Evolutionary conservation across 768 basidiomycete genomes (phyloP).

Genomic region (Auricularia auricula-judae): DNA sequence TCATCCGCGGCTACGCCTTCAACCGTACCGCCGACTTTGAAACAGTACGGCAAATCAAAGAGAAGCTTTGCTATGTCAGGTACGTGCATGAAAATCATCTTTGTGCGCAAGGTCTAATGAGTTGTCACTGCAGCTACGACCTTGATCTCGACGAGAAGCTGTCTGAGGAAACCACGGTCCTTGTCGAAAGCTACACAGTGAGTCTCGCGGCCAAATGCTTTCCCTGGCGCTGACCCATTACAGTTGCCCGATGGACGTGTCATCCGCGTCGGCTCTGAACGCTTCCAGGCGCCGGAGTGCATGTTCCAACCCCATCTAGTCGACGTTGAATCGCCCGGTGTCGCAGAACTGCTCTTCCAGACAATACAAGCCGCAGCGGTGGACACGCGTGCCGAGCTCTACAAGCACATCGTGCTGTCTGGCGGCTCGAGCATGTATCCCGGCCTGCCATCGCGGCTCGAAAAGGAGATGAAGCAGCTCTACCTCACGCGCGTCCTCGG

Average conservation of each 20-base stretch:
- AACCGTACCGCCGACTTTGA: constrained; percentile 99
- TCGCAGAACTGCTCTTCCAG: constrained; percentile 97
- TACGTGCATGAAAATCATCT: constrained; percentile 20
- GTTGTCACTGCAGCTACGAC: constrained; percentile 58
- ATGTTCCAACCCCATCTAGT: constrained; percentile 99
- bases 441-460: constrained; percentile 88
- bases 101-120: neutral
- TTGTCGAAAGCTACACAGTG: constrained; percentile 95
- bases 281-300: constrained; percentile 98
- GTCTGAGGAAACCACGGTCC: constrained; percentile 89
- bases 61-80: constrained; percentile 97
- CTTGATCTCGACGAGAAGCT: constrained; percentile 90
- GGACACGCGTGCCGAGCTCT: constrained; percentile 81
- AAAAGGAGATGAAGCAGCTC: constrained; percentile 99
- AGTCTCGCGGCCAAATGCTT: constrained; percentile 11
- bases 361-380: constrained; percentile 89
- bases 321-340: constrained; percentile 91
- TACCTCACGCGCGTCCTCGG: constrained; percentile 83
- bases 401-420: constrained; percentile 96
- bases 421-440: constrained; percentile 99
- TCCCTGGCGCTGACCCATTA: neutral
- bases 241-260: constrained; percentile 91
- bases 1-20: constrained; percentile 99
- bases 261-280: constrained; percentile 96
- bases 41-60: constrained; percentile 97